Percentiles rank a stretch among this genome's conserved stretches.
These are phyloP conservation scores for Kazachstania psychrophila DNA, from an alignment of 805 yeast species.

Conservation along the genomic window DNA sequence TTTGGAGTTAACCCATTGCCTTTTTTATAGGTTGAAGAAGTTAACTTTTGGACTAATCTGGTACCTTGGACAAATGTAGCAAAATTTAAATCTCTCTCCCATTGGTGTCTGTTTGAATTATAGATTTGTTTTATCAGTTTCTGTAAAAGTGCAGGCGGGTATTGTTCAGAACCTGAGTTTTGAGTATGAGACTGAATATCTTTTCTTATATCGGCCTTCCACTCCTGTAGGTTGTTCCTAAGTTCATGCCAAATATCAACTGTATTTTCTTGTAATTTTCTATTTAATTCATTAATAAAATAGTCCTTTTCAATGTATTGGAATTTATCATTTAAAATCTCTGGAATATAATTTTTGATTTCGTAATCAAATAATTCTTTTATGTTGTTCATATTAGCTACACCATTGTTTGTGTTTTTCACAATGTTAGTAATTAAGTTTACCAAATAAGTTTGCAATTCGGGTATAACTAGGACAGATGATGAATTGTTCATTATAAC, in stretches of 20 bases:
- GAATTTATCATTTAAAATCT: constrained; percentile 24
- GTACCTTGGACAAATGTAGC: constrained; percentile 32
- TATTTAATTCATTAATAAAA: constrained; percentile 22
- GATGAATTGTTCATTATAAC: constrained; percentile 21
- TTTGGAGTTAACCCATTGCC: constrained; percentile 23
- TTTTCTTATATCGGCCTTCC: neutral
- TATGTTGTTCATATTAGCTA: too few relatives aligned
- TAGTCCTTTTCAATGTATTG: constrained; percentile 24
- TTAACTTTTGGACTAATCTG: constrained; percentile 29
- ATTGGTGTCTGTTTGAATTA: constrained; percentile 26
- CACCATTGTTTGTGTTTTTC: too few relatives aligned
- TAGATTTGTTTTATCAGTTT: constrained; percentile 25
- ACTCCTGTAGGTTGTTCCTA: constrained; percentile 7
- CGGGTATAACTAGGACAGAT: constrained; percentile 25
- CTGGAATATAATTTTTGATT: too few relatives aligned
- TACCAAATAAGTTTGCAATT: constrained; percentile 20
- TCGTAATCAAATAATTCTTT: too few relatives aligned
- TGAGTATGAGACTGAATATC: neutral
- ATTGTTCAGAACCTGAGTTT: constrained; percentile 9
- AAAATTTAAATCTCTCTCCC: constrained; percentile 31
- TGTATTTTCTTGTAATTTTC: constrained; percentile 20
- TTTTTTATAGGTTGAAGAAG: constrained; percentile 27
- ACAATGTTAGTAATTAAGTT: constrained; percentile 12
- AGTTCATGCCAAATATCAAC: constrained; percentile 24
- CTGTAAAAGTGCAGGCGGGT: constrained; percentile 21